Evolutionary conservation across 164 flowering plant species (phyloP).

Genomic region (Aristolochia californica): DNA sequence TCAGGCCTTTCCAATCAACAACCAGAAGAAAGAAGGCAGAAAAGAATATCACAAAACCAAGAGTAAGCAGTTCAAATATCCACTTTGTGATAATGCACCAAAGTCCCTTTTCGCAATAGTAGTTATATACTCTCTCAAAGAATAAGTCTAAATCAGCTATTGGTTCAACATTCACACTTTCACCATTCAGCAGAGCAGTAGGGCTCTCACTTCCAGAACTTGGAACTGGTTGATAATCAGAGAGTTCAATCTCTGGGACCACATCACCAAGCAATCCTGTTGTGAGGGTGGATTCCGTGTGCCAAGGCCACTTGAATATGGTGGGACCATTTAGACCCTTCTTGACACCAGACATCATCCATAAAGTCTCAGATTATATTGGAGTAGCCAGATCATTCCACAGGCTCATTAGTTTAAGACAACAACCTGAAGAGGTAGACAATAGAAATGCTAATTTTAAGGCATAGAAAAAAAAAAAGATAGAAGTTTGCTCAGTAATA

Average conservation of each 20-base stretch:
- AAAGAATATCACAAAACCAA: constrained; percentile 80
- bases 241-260: constrained; percentile 80
- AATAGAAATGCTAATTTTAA: background rate
- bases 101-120: constrained; percentile 94
- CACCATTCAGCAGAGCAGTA: constrained; percentile 88
- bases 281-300: constrained; percentile 45
- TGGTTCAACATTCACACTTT: constrained; percentile 59
- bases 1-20: constrained; percentile 95
- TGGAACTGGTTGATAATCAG: constrained; percentile 56
- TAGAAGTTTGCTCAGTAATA: too few relatives aligned
- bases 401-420: background rate
- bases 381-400: constrained; percentile 52
- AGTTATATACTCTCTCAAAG: constrained; percentile 84
- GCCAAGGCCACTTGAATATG: constrained; percentile 54
- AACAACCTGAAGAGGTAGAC: constrained; percentile 3
- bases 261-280: constrained; percentile 48
- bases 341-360: constrained; percentile 73
- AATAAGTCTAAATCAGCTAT: constrained; percentile 90
- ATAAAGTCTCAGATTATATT: constrained; percentile 25
- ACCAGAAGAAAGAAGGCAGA: constrained; percentile 78
- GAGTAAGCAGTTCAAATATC: constrained; percentile 84
- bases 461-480: background rate
- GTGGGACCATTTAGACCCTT: constrained; percentile 34
- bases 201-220: constrained; percentile 97
- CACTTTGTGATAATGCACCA: constrained; percentile 93